Percentiles rank a stretch among this genome's conserved stretches.
Evolutionary conservation across 2,329 filamentous ascomycete genomes (phyloP).

Genomic region (Paracamarosporium sp.): DNA sequence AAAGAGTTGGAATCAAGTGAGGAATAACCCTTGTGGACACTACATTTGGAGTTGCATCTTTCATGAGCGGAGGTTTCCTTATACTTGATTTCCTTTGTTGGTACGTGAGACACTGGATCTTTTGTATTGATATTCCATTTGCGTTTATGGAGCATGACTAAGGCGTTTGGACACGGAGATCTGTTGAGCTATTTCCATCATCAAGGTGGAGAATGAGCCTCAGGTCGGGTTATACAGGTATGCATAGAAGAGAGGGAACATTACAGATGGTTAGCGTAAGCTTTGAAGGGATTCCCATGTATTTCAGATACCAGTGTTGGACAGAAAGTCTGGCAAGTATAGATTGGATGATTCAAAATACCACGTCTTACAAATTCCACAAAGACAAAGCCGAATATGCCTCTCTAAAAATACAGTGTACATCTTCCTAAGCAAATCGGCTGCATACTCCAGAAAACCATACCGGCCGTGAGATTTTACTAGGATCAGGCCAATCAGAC

Average conservation of each 20-base stretch:
- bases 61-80: background rate
- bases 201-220: background rate
- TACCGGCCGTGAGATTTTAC: no score
- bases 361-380: no score
- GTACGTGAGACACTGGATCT: background rate
- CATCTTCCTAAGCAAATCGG: no score
- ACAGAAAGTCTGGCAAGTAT: no score
- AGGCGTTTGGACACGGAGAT: background rate
- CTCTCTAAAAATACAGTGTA: background rate
- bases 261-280: background rate
- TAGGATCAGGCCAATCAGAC: background rate
- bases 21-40: constrained; percentile 21
- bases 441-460: no score
- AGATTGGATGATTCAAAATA: no score
- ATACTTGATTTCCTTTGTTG: background rate
- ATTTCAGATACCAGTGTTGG: no score
- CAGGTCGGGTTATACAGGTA: background rate
- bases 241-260: background rate
- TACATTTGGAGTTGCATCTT: background rate
- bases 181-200: background rate
- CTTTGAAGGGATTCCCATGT: no score
- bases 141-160: constrained; percentile 3
- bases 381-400: no score
- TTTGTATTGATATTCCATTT: constrained; percentile 6
- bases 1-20: constrained; percentile 74